Evolutionary conservation across 2,329 filamentous ascomycete genomes (phyloP), one percentile per base, ranked within the genome.

Genomic region (Neofusicoccum kwambonambiense): DNA sequence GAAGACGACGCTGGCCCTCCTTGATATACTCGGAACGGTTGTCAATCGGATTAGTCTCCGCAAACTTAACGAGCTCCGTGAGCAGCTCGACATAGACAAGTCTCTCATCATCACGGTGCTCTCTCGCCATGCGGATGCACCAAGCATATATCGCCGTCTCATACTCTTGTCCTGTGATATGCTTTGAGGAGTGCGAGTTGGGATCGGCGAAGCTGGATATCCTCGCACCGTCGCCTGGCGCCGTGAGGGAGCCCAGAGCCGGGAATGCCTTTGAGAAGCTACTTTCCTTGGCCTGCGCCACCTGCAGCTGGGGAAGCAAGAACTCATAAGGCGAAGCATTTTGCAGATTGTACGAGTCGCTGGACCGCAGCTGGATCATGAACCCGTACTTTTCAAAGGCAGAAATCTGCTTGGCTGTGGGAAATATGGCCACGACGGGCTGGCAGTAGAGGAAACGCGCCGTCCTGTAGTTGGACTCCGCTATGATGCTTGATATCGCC

Each of bases 391-490:
- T 64, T 22, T 64, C 62, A 9, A 57, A 19, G 15, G 51, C 22
- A 8, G 51, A 58, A 39, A 45, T 45, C 31, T 31, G 52, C 58
- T 35, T 61, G 35, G 58, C 52, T 39, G 34, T 51, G 5, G 57
- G 63, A 73, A 70, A 56, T 73, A 66, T 69, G 70, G 50, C 70
- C 6, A 68, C 51, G n/a, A 79, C 76, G 15, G 74, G 70, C n/a
- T 76, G 73, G 5, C 79, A 79, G 63, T 82, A 79, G 19, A 82
- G 70, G 52, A 83, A 76, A 13, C 91, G 86, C 68, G 89, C 89
- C 9, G 91, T 89, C 63, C 92, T 87, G 76, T 89, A 91, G 69
- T 89, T 89, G 0, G 94, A 97, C 70, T 91, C 87, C 67, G 88
- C 86, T 57, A 97, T 86, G 54, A 97, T 90, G 51, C 88, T 85